Evolutionary conservation across 257 asterid genomes (phyloP).

Genomic region (Solanum paucissectum): DNA sequence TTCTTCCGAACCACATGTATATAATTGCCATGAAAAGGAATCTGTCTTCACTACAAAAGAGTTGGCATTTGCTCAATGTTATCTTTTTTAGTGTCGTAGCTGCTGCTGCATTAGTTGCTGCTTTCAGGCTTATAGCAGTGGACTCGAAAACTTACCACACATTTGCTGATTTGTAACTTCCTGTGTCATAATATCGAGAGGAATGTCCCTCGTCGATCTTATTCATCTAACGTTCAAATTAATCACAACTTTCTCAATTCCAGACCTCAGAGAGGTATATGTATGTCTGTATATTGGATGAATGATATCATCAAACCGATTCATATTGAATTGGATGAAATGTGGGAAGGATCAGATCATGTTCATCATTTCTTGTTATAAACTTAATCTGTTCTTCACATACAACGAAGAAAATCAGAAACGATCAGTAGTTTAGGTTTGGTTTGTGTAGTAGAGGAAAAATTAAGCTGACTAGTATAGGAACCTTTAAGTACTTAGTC

Average conservation of each 20-base stretch:
- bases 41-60: slow-evolving; percentile 41
- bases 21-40: slow-evolving; percentile 50
- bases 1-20: slow-evolving; percentile 96
- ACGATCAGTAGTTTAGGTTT: too few species aligned
- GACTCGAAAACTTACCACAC: slow-evolving; percentile 52
- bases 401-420: too few species aligned
- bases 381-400: neutral
- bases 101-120: slow-evolving; percentile 63
- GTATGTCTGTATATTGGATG: neutral
- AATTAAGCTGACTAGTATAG: too few species aligned
- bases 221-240: neutral
- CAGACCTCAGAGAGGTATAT: neutral
- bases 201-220: neutral
- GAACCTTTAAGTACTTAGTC: too few species aligned
- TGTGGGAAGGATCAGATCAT: neutral
- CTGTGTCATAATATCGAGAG: neutral
- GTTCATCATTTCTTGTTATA: neutral
- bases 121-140: slow-evolving; percentile 56
- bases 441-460: too few species aligned
- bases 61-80: slow-evolving; percentile 89
- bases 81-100: slow-evolving; percentile 48
- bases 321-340: neutral
- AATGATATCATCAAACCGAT: neutral
- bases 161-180: slow-evolving; percentile 59
- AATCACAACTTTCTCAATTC: neutral